A percentile compares a stretch with the other conserved stretches of the same genome.
Evolutionary conservation across 257 asterid species (phyloP).

Genomic region (Avicennia marina): DNA sequence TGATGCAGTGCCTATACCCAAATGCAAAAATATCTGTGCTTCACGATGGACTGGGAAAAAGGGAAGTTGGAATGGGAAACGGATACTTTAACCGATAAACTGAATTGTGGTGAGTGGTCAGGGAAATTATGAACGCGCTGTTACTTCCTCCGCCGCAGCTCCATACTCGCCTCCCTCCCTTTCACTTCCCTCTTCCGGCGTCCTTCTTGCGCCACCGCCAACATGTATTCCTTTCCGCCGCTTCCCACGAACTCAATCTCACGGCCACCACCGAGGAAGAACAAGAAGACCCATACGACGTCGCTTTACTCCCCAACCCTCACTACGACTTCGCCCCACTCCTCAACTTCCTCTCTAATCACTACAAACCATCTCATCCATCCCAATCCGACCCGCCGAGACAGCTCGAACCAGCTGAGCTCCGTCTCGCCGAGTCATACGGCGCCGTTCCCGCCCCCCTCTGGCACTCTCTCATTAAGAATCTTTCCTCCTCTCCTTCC

Average conservation of each 20-base stretch:
- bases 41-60: neutral
- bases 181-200: slow-evolving; percentile 31
- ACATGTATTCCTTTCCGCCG: slow-evolving; percentile 21
- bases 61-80: neutral
- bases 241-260: slow-evolving; percentile 31
- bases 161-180: slow-evolving; percentile 39
- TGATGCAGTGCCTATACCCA: too few relatives aligned
- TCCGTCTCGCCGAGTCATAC: slow-evolving; percentile 64
- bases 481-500: slow-evolving; percentile 55
- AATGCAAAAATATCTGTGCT: neutral
- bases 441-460: slow-evolving; percentile 86
- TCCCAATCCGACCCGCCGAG: slow-evolving; percentile 37
- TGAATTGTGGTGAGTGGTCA: slow-evolving; percentile 15
- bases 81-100: slow-evolving; percentile 23
- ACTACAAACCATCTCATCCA: slow-evolving; percentile 25
- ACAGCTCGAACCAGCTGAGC: slow-evolving; percentile 49
- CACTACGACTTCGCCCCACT: slow-evolving; percentile 78
- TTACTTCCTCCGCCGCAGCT: slow-evolving; percentile 52
- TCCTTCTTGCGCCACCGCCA: slow-evolving; percentile 29
- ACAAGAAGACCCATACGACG: slow-evolving; percentile 45
- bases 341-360: slow-evolving; percentile 58
- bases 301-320: slow-evolving; percentile 38
- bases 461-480: slow-evolving; percentile 89
- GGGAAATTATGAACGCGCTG: slow-evolving; percentile 50
- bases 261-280: slow-evolving; percentile 22